A percentile compares a stretch with the other conserved stretches of the same genome.
Conservation (phyloP, 2,329 filamentous ascomycete genomes). For the Metarhizium brunneum region DNA sequence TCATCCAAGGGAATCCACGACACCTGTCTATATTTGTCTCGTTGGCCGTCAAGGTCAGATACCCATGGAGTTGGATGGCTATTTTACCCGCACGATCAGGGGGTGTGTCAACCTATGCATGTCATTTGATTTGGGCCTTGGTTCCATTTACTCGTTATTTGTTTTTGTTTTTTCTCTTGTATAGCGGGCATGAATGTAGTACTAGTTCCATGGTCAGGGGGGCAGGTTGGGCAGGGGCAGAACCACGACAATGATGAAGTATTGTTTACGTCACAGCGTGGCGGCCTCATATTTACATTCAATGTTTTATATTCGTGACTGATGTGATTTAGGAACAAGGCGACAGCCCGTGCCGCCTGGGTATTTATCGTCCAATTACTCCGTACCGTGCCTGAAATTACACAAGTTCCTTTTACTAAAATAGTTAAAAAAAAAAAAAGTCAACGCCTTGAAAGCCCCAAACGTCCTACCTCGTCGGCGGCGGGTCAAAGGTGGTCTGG, state of each 20-base stretch:
- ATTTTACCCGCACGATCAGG: too few species aligned
- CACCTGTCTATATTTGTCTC: slow-evolving; percentile 1
- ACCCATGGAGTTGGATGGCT: slow-evolving; percentile 17
- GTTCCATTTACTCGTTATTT: slow-evolving; percentile 4
- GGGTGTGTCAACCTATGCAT: neutral
- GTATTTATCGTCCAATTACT: too few species aligned
- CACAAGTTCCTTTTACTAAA: too few species aligned
- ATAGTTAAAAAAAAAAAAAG: too few species aligned
- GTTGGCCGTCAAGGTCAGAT: slow-evolving; percentile 11
- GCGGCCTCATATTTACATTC: too few species aligned
- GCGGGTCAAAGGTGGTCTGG: slow-evolving; percentile 29
- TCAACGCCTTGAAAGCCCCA: too few species aligned
- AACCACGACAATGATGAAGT: neutral
- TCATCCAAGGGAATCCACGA: neutral
- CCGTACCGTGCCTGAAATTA: too few species aligned
- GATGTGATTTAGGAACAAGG: too few species aligned
- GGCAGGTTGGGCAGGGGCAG: neutral
- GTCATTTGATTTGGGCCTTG: neutral
- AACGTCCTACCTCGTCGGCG: slow-evolving; percentile 17
- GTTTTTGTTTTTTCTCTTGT: slow-evolving; percentile 5
- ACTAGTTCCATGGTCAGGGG: neutral
- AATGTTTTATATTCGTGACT: too few species aligned
- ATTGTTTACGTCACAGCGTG: neutral
- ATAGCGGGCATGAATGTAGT: slow-evolving; percentile 9
- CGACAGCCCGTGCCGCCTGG: too few species aligned